Base-by-base conservation (phyloP, 2,329 filamentous ascomycete species). In the Sporothrix dimorphospora region DNA sequence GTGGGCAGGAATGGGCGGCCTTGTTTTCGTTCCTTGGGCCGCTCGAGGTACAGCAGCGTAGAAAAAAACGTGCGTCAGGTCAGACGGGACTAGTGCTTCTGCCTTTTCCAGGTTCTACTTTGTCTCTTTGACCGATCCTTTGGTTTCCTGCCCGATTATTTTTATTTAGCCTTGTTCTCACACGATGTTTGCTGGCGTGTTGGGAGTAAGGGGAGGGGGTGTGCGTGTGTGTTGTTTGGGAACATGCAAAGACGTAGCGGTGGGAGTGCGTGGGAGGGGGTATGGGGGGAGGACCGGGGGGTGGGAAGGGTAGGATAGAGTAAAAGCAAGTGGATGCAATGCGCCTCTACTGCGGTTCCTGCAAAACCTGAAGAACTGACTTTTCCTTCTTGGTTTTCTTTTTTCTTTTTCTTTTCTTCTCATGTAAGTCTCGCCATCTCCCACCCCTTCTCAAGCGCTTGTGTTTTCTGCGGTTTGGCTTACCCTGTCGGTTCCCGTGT, bases 41-140 rank as follows among this genome's bases (percentile, higher is more conserved):
- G 83, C 84, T 83, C 74, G 71, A 84, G 82, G 83, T 87, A 85
- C 86, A 86, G 83, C 81, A 77, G 76, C 80, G 71, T 19, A 47
- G 30, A 66, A 4, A 40, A 65, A 57, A 66, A 70, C 67, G 80
- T 86, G 85, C 84, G 85, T 86, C 83, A 86, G 84, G 42, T 63
- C 70, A 69, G 69, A 71, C 61, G 27, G 66, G 69, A 70, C 73
- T 73, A 77, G 76, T 77, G 74, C 76, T 69, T 59, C 42, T 65
- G 34, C 30, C 61, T 27, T 72, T 47, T 70, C 73, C 51, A 65
- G 40, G 34, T 81, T 80, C 45, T 67, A 12, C 78, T 76, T 19
- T n/a, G 78, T 69, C 40, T 70, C 47, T 74, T 77, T 77, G 75
- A 74, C 75, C 76, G 75, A 69, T 73, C 55, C 78, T 75, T 79